Conservation (phyloP, 2,329 filamentous ascomycete species). For the Sclerotinia nivalis region DNA sequence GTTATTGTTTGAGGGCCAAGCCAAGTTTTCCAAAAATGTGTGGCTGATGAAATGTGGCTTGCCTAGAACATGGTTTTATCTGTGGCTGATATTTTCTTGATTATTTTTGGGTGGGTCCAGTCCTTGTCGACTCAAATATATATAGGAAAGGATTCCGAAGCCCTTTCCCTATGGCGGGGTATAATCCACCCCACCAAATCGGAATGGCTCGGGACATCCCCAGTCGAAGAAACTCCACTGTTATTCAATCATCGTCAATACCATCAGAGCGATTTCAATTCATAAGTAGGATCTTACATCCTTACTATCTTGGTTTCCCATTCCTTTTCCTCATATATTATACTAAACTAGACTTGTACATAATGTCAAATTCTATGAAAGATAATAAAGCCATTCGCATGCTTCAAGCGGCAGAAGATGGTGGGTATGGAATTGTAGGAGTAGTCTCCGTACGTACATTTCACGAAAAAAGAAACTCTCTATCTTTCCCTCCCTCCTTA, state of each 20-base stretch:
- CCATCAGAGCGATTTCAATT: not conserved
- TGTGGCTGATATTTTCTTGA: not conserved
- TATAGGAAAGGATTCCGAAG: not conserved
- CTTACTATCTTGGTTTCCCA: not conserved
- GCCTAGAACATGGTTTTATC: too few relatives aligned
- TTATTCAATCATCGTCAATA: not conserved
- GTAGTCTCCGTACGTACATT: slow-evolving; percentile 47
- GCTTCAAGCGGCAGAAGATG: slow-evolving; percentile 48
- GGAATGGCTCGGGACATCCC: not conserved
- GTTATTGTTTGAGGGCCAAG: too few relatives aligned
- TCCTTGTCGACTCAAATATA: not conserved
- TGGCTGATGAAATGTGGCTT: too few relatives aligned
- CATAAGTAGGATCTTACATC: not conserved
- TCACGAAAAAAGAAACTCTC: too few relatives aligned
- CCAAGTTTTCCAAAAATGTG: too few relatives aligned
- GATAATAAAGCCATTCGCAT: slow-evolving; percentile 22
- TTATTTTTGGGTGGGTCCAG: too few relatives aligned
- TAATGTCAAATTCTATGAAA: slow-evolving; percentile 10
- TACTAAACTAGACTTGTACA: not conserved
- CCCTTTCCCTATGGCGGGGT: not conserved
- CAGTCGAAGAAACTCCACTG: not conserved
- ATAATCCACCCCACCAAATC: not conserved
- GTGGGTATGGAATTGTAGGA: slow-evolving; percentile 56
- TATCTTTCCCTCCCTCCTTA: not conserved
- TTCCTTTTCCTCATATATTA: not conserved